These are phyloP conservation scores for Lactarius vividus DNA, from an alignment of 768 basidiomycete genomes.

Conservation along the genomic window DNA sequence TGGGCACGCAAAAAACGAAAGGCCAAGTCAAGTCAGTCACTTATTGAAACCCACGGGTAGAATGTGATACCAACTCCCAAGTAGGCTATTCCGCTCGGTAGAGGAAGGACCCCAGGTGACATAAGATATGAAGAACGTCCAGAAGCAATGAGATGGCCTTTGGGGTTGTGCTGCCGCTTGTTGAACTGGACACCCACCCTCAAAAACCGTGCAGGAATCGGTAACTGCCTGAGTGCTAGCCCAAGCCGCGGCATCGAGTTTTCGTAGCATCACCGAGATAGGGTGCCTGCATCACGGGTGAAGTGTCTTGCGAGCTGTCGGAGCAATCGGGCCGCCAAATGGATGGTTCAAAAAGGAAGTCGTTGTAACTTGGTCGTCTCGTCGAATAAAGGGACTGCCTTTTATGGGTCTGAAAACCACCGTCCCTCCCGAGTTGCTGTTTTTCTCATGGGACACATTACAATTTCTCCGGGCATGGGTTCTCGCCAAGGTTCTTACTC, in stretches of 20 bases:
- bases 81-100: neutral
- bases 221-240: neutral
- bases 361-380: neutral
- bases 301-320: neutral
- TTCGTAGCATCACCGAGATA: neutral
- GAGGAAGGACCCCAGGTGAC: neutral
- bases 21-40: neutral
- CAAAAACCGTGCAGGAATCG: neutral
- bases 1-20: neutral
- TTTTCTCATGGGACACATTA: neutral
- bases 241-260: neutral
- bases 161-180: neutral
- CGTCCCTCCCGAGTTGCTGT: neutral
- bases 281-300: neutral
- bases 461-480: neutral
- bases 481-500: neutral
- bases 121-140: neutral
- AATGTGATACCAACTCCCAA: neutral
- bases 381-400: constrained; percentile 11
- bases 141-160: neutral
- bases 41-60: neutral
- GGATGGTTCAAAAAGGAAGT: neutral
- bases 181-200: neutral
- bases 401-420: neutral
- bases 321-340: neutral